phyloP scores from a whole-genome alignment of 805 yeast genomes.

The Huiozyma sinensis region DNA sequence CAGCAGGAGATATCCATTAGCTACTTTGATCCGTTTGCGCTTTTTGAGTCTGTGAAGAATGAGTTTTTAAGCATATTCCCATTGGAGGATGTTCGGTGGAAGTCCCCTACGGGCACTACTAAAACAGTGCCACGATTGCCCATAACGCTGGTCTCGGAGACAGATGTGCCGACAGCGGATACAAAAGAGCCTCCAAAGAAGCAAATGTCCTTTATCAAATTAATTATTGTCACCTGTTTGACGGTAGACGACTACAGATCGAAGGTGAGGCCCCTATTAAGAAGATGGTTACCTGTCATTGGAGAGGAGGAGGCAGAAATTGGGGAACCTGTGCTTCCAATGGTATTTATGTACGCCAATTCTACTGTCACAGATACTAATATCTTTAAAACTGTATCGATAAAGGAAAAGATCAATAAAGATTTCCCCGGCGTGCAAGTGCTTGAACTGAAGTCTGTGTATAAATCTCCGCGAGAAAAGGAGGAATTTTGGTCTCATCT shows the following conservation, averaged over 20 bases:
- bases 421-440: slow-evolving; percentile 24
- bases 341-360: slow-evolving; percentile 23
- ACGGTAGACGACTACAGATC: slow-evolving; percentile 65
- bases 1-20: slow-evolving; percentile 12
- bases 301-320: not conserved
- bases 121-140: slow-evolving; percentile 18
- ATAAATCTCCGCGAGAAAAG: slow-evolving; percentile 24
- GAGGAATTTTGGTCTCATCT: slow-evolving; percentile 23
- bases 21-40: slow-evolving; percentile 29
- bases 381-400: slow-evolving; percentile 23
- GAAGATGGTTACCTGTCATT: slow-evolving; percentile 54
- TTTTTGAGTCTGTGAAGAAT: slow-evolving; percentile 21
- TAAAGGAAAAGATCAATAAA: slow-evolving; percentile 24
- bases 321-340: slow-evolving; percentile 7
- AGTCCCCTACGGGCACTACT: slow-evolving; percentile 16
- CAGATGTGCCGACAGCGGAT: slow-evolving; percentile 1
- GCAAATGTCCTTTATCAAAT: slow-evolving; percentile 42
- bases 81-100: slow-evolving; percentile 26
- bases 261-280: slow-evolving; percentile 70
- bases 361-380: slow-evolving; percentile 23
- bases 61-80: slow-evolving; percentile 24
- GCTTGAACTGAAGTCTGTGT: slow-evolving; percentile 25
- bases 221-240: slow-evolving; percentile 59
- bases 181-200: not conserved
- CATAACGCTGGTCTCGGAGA: slow-evolving; percentile 15